phyloP scores from a whole-genome alignment of 2,329 filamentous ascomycete genomes.

The Fusarium tanahbumbuense region DNA sequence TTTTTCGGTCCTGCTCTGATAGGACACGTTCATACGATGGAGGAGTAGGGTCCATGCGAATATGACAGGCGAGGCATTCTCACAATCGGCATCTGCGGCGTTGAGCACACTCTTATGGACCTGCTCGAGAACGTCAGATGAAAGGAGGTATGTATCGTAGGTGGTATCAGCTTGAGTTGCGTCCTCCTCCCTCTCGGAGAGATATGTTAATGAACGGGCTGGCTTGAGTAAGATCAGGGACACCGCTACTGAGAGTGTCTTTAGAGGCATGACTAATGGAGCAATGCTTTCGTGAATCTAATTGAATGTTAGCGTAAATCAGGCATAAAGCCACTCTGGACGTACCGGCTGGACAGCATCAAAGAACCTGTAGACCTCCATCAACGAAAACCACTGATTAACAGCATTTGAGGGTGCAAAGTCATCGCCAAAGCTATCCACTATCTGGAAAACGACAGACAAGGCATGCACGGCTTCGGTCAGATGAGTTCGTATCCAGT shows the following conservation, averaged over 20 bases:
- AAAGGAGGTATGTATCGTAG: conserved; percentile 72
- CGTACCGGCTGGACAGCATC: conserved; percentile 64
- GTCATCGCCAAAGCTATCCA: conserved; percentile 67
- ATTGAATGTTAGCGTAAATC: conserved; percentile 31
- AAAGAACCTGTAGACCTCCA: conserved; percentile 77
- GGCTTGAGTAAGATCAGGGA: conserved; percentile 80
- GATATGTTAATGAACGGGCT: conserved; percentile 61
- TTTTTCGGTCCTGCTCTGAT: conserved; percentile 70
- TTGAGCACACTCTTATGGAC: conserved; percentile 78
- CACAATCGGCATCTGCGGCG: conserved; percentile 66
- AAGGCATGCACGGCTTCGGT: conserved; percentile 80
- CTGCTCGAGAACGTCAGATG: conserved; percentile 74
- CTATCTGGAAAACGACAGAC: conserved; percentile 78
- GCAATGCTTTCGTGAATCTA: conserved; percentile 56
- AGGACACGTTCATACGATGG: conserved; percentile 73
- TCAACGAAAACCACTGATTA: conserved; percentile 79
- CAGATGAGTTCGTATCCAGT: conserved; percentile 72
- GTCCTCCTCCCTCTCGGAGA: conserved; percentile 55
- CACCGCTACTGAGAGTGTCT: conserved; percentile 75
- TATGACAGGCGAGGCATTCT: conserved; percentile 76
- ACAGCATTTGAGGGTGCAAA: conserved; percentile 70
- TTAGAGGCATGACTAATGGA: conserved; percentile 71
- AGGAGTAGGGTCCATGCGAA: conserved; percentile 86
- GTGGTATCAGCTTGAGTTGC: conserved; percentile 50
- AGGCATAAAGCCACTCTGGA: background rate